Evolutionary conservation across 1,284 basidiomycete genomes (phyloP).

Genomic region (Cutaneotrichosporon mucoides): DNA sequence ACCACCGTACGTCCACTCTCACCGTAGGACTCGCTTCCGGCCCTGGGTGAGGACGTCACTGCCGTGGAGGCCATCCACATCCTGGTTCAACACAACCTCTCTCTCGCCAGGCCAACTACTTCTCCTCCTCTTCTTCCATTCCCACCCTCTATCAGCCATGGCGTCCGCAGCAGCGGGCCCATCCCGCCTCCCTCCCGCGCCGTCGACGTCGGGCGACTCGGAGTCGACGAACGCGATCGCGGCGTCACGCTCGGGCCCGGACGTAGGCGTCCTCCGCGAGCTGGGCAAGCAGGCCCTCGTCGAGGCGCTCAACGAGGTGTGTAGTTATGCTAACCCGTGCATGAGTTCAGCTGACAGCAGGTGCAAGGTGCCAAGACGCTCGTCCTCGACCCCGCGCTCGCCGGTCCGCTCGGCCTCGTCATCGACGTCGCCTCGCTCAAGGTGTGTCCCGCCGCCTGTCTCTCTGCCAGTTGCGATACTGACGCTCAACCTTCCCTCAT

Average conservation of each 20-base stretch:
- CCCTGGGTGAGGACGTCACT: too few relatives aligned
- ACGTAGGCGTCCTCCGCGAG: slow-evolving; percentile 68
- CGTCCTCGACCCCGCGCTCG: slow-evolving; percentile 79
- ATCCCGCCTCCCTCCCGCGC: slow-evolving; percentile 28
- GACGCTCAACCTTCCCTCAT: too few relatives aligned
- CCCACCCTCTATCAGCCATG: too few relatives aligned
- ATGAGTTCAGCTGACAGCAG: slow-evolving; percentile 48
- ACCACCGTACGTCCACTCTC: too few relatives aligned
- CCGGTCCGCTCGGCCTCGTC: slow-evolving; percentile 87
- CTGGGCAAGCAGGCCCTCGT: slow-evolving; percentile 70
- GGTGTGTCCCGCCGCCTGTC: too few relatives aligned
- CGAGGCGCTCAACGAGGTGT: slow-evolving; percentile 74
- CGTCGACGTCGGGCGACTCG: slow-evolving; percentile 44
- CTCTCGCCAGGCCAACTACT: too few relatives aligned
- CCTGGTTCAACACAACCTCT: too few relatives aligned
- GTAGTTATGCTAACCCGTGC: slow-evolving; percentile 25
- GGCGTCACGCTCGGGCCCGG: slow-evolving; percentile 49
- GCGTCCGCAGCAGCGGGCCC: slow-evolving; percentile 17
- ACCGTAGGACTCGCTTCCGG: too few relatives aligned
- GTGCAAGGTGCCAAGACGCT: slow-evolving; percentile 94
- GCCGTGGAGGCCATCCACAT: too few relatives aligned
- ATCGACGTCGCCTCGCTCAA: slow-evolving; percentile 89
- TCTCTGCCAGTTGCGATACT: too few relatives aligned
- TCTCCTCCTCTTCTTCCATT: too few relatives aligned
- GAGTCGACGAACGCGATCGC: slow-evolving; percentile 27